These are phyloP conservation scores for Cladosporium halotolerans DNA, from an alignment of 2,329 filamentous ascomycete genomes.

Conservation along the genomic window DNA sequence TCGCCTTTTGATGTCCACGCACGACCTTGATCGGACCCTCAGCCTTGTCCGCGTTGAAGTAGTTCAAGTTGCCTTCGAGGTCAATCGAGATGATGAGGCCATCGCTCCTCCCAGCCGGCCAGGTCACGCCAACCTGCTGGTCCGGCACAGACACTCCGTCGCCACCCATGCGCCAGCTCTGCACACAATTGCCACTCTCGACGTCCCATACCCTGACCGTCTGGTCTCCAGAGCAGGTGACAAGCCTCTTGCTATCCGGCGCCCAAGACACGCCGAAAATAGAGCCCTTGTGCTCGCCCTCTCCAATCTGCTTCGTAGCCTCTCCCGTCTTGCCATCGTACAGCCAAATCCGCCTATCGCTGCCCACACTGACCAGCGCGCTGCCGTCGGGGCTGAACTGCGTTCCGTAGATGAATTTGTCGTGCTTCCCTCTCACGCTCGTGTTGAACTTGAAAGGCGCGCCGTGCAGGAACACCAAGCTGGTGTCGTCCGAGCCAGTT, in stretches of 20 bases:
- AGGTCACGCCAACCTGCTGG: conserved; percentile 92
- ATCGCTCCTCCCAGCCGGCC: conserved; percentile 75
- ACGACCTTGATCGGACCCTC: conserved; percentile 64
- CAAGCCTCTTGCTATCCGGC: conserved; percentile 75
- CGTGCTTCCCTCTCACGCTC: conserved; percentile 72
- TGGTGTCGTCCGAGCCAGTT: conserved; percentile 84
- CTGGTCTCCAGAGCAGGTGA: conserved; percentile 88
- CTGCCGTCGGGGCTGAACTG: conserved; percentile 86
- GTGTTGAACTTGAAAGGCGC: conserved; percentile 93
- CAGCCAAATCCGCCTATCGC: conserved; percentile 86
- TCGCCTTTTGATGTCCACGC: conserved; percentile 83
- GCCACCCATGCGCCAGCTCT: conserved; percentile 79
- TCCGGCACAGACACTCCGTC: conserved; percentile 69
- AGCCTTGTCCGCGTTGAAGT: conserved; percentile 68
- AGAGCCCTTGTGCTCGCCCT: conserved; percentile 82
- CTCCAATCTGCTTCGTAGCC: conserved; percentile 66
- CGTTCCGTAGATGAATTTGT: conserved; percentile 80
- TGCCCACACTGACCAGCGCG: conserved; percentile 77
- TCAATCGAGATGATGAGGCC: conserved; percentile 86
- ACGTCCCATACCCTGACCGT: conserved; percentile 93
- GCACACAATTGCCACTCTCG: conserved; percentile 67
- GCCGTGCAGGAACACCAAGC: conserved; percentile 86
- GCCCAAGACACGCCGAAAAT: conserved; percentile 92
- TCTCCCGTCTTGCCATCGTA: conserved; percentile 97
- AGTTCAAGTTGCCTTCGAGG: conserved; percentile 82